Conservation (phyloP, 2,329 filamentous ascomycete genomes). For the Verticillium isaacii region DNA sequence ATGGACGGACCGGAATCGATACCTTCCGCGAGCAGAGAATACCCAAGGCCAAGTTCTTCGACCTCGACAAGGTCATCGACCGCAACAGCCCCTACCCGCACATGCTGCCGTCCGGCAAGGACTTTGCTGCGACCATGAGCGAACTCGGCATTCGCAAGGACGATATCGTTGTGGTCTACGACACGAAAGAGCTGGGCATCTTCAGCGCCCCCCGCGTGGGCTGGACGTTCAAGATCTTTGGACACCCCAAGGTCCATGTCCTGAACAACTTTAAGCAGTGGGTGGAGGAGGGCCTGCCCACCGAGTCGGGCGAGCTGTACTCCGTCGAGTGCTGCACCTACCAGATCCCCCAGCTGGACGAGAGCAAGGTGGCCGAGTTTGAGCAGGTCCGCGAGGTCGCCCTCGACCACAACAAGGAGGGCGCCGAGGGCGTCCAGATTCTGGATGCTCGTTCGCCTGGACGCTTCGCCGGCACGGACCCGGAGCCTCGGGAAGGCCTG, state of each 20-base stretch:
- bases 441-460: conserved; percentile 79
- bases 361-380: conserved; percentile 68
- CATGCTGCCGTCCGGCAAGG: conserved; percentile 81
- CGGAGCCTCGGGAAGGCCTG: conserved; percentile 81
- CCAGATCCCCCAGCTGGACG: conserved; percentile 56
- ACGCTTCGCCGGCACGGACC: conserved; percentile 75
- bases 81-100: conserved; percentile 86
- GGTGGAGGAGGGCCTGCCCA: conserved; percentile 77
- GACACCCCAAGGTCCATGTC: conserved; percentile 81
- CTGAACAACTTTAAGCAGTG: conserved; percentile 96
- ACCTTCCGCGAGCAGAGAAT: conserved; percentile 80
- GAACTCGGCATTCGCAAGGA: conserved; percentile 80
- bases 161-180: conserved; percentile 91
- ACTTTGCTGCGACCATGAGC: conserved; percentile 85
- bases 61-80: conserved; percentile 89
- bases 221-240: conserved; percentile 90
- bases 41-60: conserved; percentile 89
- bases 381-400: conserved; percentile 78
- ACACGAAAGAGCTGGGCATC: conserved; percentile 84
- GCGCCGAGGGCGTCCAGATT: conserved; percentile 77
- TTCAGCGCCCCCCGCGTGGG: conserved; percentile 91
- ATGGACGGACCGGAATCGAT: conserved; percentile 73
- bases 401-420: conserved; percentile 73
- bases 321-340: conserved; percentile 61
- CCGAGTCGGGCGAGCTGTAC: conserved; percentile 73